phyloP scores from a whole-genome alignment of 2,329 filamentous ascomycete genomes.

The Dendryphion nanum region DNA sequence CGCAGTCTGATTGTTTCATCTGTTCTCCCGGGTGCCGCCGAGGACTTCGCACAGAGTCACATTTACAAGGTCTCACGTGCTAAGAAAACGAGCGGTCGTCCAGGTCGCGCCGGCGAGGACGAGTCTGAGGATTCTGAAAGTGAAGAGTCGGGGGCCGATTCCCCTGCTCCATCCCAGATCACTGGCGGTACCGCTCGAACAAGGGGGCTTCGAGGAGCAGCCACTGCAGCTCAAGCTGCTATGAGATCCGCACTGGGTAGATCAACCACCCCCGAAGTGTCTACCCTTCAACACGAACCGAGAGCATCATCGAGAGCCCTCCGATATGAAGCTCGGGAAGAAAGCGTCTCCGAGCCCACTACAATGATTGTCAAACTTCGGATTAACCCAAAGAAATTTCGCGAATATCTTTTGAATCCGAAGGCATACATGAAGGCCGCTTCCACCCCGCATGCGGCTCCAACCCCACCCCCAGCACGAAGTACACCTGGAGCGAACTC shows the following conservation, averaged over 20 bases:
- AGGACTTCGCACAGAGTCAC: constrained; percentile 77
- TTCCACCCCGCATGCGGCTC: constrained; percentile 47
- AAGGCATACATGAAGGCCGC: constrained; percentile 44
- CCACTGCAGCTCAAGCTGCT: constrained; percentile 79
- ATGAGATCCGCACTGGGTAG: constrained; percentile 74
- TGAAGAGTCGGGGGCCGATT: constrained; percentile 82
- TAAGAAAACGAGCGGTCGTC: constrained; percentile 49
- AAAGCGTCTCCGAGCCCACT: constrained; percentile 68
- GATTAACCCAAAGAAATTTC: constrained; percentile 69
- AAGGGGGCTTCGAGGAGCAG: constrained; percentile 84
- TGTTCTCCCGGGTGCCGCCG: constrained; percentile 82
- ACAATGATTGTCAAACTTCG: constrained; percentile 70
- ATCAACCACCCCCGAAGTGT: constrained; percentile 84
- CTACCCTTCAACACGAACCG: constrained; percentile 66
- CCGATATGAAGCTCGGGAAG: constrained; percentile 69
- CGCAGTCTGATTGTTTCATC: constrained; percentile 89
- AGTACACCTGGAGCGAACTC: constrained; percentile 52
- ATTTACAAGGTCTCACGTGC: constrained; percentile 67
- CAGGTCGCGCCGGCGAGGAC: constrained; percentile 60
- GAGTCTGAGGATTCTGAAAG: constrained; percentile 91
- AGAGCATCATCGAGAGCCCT: constrained; percentile 62
- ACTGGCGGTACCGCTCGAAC: constrained; percentile 77
- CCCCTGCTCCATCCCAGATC: constrained; percentile 71
- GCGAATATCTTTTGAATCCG: constrained; percentile 61
- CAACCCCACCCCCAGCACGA: constrained; percentile 46